Percentiles rank a stretch among this genome's conserved stretches.
Evolutionary conservation across 495 filamentous ascomycete genomes (phyloP).

Genomic region (Penicillium mononematosum): DNA sequence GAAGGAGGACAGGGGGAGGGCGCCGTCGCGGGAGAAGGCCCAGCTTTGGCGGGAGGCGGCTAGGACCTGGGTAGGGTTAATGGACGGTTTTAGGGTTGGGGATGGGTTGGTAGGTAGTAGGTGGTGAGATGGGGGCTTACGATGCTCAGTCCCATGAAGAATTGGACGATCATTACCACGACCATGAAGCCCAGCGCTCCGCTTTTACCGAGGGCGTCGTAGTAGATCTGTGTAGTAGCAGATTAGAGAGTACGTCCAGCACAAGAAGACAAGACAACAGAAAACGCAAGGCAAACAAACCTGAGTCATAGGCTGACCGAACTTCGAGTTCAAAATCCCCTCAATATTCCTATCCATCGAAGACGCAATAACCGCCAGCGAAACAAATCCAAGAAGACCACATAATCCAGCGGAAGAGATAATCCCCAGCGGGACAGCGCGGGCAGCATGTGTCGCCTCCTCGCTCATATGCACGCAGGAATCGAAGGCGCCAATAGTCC

Average conservation of each 20-base stretch:
- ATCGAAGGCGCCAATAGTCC: slow-evolving; percentile 61
- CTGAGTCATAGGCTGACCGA: slow-evolving; percentile 50
- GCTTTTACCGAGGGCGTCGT: slow-evolving; percentile 44
- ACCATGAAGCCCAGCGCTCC: slow-evolving; percentile 49
- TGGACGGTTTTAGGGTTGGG: not conserved
- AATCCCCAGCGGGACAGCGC: slow-evolving; percentile 62
- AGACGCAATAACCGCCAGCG: slow-evolving; percentile 45
- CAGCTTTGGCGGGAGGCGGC: slow-evolving; percentile 59
- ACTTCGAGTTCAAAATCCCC: slow-evolving; percentile 32
- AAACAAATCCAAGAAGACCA: slow-evolving; percentile 55
- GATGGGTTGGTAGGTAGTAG: not conserved
- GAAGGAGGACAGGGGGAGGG: slow-evolving; percentile 60
- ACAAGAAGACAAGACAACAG: not conserved
- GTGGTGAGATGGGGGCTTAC: slow-evolving; percentile 18
- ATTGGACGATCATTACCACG: slow-evolving; percentile 43
- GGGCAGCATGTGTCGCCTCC: slow-evolving; percentile 61
- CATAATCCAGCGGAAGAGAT: slow-evolving; percentile 43
- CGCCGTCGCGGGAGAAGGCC: slow-evolving; percentile 62
- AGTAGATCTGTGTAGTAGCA: slow-evolving; percentile 37
- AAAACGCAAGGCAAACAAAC: slow-evolving; percentile 16
- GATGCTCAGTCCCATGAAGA: slow-evolving; percentile 47
- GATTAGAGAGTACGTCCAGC: not conserved
- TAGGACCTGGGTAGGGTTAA: slow-evolving; percentile 38
- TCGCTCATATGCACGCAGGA: slow-evolving; percentile 62
- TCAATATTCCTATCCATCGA: slow-evolving; percentile 40